Conservation (phyloP, 108 stramenopile species). For the Conticribra weissflogii region DNA sequence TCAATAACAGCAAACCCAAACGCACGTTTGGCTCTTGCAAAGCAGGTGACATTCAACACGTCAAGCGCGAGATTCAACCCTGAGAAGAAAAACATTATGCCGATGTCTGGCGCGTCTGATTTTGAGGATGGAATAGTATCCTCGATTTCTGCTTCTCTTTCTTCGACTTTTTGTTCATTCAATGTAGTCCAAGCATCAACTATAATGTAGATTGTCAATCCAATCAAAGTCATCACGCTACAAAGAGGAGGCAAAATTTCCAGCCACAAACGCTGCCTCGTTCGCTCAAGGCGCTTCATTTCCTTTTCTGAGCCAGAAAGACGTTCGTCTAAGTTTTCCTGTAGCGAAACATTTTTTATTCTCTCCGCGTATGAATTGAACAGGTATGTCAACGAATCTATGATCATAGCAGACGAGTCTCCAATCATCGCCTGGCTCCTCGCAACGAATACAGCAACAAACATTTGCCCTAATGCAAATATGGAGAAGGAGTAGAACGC, state of each 20-base stretch:
- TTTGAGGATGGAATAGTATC: background rate
- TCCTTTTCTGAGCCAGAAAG: slow-evolving; percentile 25
- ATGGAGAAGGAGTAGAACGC: slow-evolving; percentile 47
- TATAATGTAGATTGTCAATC: slow-evolving; percentile 52
- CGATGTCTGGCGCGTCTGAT: slow-evolving; percentile 47
- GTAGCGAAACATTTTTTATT: slow-evolving; percentile 47
- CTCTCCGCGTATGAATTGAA: slow-evolving; percentile 73
- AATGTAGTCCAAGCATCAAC: slow-evolving; percentile 28
- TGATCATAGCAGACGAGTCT: slow-evolving; percentile 68
- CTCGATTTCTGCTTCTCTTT: slow-evolving; percentile 9
- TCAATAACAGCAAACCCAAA: slow-evolving; percentile 57
- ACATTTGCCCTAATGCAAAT: slow-evolving; percentile 43
- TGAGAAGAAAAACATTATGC: slow-evolving; percentile 77
- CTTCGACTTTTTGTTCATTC: slow-evolving; percentile 5
- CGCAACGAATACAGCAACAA: slow-evolving; percentile 30
- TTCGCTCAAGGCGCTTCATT: slow-evolving; percentile 24
- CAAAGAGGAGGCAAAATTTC: slow-evolving; percentile 80
- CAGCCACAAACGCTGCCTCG: slow-evolving; percentile 48
- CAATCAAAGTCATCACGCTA: slow-evolving; percentile 63
- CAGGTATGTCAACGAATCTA: slow-evolving; percentile 71
- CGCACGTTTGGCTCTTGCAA: slow-evolving; percentile 68
- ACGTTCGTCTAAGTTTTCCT: slow-evolving; percentile 21
- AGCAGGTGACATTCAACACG: slow-evolving; percentile 77
- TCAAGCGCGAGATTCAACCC: slow-evolving; percentile 72
- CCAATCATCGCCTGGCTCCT: slow-evolving; percentile 35